A percentile compares a stretch with the other conserved stretches of the same genome.
phyloP scores from a whole-genome alignment of 306 rosid species.

The Astragalus membranaceus region DNA sequence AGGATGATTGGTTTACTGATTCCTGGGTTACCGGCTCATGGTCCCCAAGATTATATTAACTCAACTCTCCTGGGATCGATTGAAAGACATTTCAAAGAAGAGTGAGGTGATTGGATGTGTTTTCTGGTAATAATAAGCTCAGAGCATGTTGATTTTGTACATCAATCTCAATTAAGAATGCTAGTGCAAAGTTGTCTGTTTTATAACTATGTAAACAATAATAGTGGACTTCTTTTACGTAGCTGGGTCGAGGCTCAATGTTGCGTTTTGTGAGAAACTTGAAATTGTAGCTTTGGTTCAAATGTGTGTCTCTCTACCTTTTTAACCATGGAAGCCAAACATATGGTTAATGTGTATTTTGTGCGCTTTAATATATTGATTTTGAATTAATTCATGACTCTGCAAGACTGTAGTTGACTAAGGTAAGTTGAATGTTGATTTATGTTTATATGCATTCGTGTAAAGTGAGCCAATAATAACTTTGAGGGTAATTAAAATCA shows the following conservation, averaged over 20 bases:
- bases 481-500: too few relatives aligned
- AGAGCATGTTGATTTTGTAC: neutral
- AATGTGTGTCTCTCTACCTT: too few relatives aligned
- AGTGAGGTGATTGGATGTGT: neutral
- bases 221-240: neutral
- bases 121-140: neutral
- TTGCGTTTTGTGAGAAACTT: neutral
- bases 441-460: too few relatives aligned
- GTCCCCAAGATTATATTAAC: constrained; percentile 70
- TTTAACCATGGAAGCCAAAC: too few relatives aligned
- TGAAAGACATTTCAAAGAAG: constrained; percentile 22
- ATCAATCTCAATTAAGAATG: neutral
- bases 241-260: too few relatives aligned
- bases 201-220: neutral
- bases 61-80: constrained; percentile 48
- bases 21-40: constrained; percentile 60
- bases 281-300: neutral
- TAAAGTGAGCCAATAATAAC: too few relatives aligned
- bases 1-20: constrained; percentile 47
- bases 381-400: too few relatives aligned
- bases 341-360: too few relatives aligned
- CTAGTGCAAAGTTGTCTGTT: neutral
- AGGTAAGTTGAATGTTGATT: too few relatives aligned
- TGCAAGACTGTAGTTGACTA: too few relatives aligned
- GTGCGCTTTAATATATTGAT: too few relatives aligned